Conservation (phyloP, 1,284 basidiomycete species). For the Ceratobasidium sp. region DNA sequence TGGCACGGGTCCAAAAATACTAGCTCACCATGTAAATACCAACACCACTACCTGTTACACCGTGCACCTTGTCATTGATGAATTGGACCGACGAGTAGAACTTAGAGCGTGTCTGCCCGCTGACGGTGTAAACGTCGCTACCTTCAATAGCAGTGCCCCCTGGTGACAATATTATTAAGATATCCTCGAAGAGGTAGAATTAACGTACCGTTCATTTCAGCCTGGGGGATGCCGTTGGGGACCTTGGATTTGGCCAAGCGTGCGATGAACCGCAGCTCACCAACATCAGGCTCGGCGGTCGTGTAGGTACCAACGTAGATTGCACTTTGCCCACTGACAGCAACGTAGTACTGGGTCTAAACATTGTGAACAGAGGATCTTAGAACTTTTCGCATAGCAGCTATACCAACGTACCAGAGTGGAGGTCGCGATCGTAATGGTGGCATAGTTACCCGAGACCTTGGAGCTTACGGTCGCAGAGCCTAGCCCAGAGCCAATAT, state of each 20-base stretch:
- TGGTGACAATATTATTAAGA: not conserved
- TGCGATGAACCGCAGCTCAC: conserved; percentile 63
- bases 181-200: too few species aligned
- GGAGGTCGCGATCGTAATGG: conserved; percentile 25
- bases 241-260: conserved; percentile 58
- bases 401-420: conserved; percentile 29
- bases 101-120: conserved; percentile 45
- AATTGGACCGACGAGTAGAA: conserved; percentile 46
- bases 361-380: not conserved
- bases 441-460: conserved; percentile 43
- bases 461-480: conserved; percentile 39
- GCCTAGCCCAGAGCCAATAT: conserved; percentile 45
- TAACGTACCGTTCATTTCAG: conserved; percentile 55
- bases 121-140: conserved; percentile 41
- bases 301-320: conserved; percentile 46
- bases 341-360: conserved; percentile 47
- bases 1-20: not conserved
- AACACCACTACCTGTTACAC: conserved; percentile 40
- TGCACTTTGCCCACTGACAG: conserved; percentile 38
- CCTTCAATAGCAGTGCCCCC: conserved; percentile 45
- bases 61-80: conserved; percentile 45
- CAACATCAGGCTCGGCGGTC: conserved; percentile 57
- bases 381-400: not conserved
- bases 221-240: conserved; percentile 57
- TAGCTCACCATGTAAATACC: conserved; percentile 35